These are phyloP conservation scores for Brassica nigra DNA, from an alignment of 345 rosid species.

Conservation along the genomic window DNA sequence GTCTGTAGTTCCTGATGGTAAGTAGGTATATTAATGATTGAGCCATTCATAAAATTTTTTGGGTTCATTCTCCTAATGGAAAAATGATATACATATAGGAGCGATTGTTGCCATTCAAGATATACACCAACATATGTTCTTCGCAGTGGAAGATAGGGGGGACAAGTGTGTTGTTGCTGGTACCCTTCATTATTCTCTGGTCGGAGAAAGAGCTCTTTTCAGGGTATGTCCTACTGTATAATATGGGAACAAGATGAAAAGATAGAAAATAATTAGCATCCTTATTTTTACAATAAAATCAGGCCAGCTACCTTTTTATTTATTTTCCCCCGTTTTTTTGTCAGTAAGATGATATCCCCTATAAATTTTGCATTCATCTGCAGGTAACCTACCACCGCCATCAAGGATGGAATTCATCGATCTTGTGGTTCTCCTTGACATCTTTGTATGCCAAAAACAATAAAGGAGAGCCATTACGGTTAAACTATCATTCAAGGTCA, in stretches of 20 bases:
- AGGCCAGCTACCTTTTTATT: conserved; percentile 4
- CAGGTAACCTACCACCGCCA: conserved; percentile 77
- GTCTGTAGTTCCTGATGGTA: conserved; percentile 78
- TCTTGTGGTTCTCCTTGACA: conserved; percentile 78
- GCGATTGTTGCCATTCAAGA: conserved; percentile 88
- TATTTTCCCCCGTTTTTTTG: not conserved
- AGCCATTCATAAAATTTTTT: conserved; percentile 24
- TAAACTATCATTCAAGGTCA: conserved; percentile 64
- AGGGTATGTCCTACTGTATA: conserved; percentile 49
- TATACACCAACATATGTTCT: conserved; percentile 78
- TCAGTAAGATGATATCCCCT: conserved; percentile 16
- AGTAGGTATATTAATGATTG: conserved; percentile 24
- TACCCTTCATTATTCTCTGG: conserved; percentile 82
- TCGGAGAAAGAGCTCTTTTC: conserved; percentile 83
- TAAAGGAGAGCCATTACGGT: conserved; percentile 68
- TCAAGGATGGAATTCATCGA: conserved; percentile 69
- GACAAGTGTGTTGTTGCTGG: conserved; percentile 60
- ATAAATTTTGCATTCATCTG: conserved; percentile 25
- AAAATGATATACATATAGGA: conserved; percentile 51
- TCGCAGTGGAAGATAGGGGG: conserved; percentile 69
- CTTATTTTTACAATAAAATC: conserved; percentile 9
- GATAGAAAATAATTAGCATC: conserved; percentile 1
- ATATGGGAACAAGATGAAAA: conserved; percentile 10
- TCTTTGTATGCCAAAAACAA: conserved; percentile 73
- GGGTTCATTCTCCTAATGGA: conserved; percentile 27